Percentiles rank a stretch among this genome's conserved stretches.
Evolutionary conservation across 1,139 yeast species (phyloP).

Genomic region (Hyphopichia buzzinii): DNA sequence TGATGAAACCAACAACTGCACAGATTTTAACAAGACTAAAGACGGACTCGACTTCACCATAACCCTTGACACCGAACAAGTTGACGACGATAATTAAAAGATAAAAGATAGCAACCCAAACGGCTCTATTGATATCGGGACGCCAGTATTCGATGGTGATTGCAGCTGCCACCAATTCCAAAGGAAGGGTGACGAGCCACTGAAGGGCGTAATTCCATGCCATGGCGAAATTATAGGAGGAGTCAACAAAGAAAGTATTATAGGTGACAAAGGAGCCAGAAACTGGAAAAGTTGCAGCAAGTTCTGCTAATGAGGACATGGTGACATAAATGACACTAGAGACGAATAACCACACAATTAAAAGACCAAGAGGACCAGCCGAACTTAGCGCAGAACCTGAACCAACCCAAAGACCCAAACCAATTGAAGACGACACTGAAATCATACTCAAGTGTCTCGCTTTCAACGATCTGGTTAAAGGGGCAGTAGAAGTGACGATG

Average conservation of each 20-base stretch:
- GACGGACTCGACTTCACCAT: constrained; percentile 35
- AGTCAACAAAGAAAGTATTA: constrained; percentile 35
- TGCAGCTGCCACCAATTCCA: constrained; percentile 40
- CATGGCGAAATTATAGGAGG: constrained; percentile 40
- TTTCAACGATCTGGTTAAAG: constrained; percentile 31
- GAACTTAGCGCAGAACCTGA: constrained; percentile 29
- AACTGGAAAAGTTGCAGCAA: constrained; percentile 40
- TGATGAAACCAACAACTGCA: constrained; percentile 33
- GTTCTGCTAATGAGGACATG: constrained; percentile 35
- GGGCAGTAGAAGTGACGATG: constrained; percentile 29
- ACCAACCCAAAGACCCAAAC: constrained; percentile 42
- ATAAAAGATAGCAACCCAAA: constrained; percentile 32
- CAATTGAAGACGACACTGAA: constrained; percentile 43
- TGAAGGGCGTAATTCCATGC: constrained; percentile 44
- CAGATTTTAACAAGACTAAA: constrained; percentile 29
- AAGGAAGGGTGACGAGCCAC: constrained; percentile 38
- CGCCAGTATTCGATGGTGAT: constrained; percentile 34
- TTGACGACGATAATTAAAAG: constrained; percentile 26
- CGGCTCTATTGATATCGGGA: constrained; percentile 24
- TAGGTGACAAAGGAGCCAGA: constrained; percentile 41
- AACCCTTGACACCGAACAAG: constrained; percentile 36
- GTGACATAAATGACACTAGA: constrained; percentile 33
- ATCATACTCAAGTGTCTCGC: constrained; percentile 42
- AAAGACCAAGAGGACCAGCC: constrained; percentile 38
- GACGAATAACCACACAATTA: constrained; percentile 31